Percentiles rank a stretch among this genome's conserved stretches.
Evolutionary conservation across 2,329 filamentous ascomycete genomes (phyloP).

Genomic region (Sporothrix pseudoabietina): DNA sequence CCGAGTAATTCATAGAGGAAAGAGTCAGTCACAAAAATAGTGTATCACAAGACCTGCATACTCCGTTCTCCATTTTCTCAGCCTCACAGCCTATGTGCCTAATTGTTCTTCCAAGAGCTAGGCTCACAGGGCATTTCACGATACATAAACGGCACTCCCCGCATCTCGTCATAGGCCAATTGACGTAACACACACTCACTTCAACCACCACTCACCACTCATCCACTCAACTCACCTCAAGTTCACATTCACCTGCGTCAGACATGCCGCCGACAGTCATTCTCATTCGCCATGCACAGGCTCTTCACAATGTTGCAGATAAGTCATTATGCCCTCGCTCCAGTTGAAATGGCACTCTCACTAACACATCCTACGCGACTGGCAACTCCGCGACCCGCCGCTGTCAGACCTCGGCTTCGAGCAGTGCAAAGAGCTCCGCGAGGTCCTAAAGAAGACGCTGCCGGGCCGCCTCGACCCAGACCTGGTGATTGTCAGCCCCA

Average conservation of each 20-base stretch:
- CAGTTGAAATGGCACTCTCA: not conserved
- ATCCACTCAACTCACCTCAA: not conserved
- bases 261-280: constrained; percentile 65
- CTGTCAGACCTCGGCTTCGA: constrained; percentile 53
- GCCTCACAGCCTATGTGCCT: too few species aligned
- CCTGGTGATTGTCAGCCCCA: constrained; percentile 64
- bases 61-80: too few species aligned
- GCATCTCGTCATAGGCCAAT: not conserved
- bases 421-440: constrained; percentile 52
- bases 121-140: too few species aligned
- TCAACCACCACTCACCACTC: not conserved
- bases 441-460: constrained; percentile 48
- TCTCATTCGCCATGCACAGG: constrained; percentile 86
- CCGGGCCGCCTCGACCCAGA: constrained; percentile 50
- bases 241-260: not conserved
- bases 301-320: constrained; percentile 57
- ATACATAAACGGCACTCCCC: not conserved
- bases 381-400: constrained; percentile 53
- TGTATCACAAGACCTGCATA: not conserved
- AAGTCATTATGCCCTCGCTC: constrained; percentile 41
- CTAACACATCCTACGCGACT: constrained; percentile 48
- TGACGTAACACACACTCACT: not conserved
- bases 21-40: not conserved
- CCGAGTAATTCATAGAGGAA: not conserved
- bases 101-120: not conserved